Evolutionary conservation across 2,329 filamentous ascomycete genomes (phyloP).

Genomic region (Daldinia sp.): DNA sequence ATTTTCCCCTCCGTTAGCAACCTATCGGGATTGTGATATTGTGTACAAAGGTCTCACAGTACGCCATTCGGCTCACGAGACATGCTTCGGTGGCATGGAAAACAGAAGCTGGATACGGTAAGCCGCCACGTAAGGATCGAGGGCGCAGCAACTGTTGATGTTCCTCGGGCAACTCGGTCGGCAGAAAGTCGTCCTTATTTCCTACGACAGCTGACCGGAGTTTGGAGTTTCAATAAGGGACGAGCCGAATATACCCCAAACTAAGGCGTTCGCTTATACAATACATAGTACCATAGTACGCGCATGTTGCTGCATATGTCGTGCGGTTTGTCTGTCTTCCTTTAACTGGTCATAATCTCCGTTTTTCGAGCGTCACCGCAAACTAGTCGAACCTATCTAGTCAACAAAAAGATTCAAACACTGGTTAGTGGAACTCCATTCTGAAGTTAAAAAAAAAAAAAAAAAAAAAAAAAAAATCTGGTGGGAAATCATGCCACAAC

Average conservation of each 20-base stretch:
- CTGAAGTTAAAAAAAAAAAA: too few species aligned
- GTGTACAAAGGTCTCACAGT: slow-evolving; percentile 21
- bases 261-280: background rate
- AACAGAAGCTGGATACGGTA: slow-evolving; percentile 17
- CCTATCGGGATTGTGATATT: slow-evolving; percentile 21
- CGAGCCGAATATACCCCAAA: background rate
- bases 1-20: slow-evolving; percentile 6
- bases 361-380: background rate
- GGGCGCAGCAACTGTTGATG: slow-evolving; percentile 18
- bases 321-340: background rate
- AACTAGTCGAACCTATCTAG: background rate
- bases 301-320: background rate
- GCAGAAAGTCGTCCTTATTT: background rate
- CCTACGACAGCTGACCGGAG: slow-evolving; percentile 16
- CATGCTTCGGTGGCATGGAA: slow-evolving; percentile 15
- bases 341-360: background rate
- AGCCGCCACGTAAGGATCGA: slow-evolving; percentile 33
- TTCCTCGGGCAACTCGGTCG: slow-evolving; percentile 8
- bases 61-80: slow-evolving; percentile 16
- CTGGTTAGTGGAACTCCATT: background rate
- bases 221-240: slow-evolving; percentile 15
- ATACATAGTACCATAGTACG: too few species aligned
- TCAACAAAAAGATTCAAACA: background rate
- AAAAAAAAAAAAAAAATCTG: background rate
- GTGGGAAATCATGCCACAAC: background rate